These are phyloP conservation scores for Neostapfia colusana DNA, from an alignment of 176 grass and related monocot species.

Conservation along the genomic window DNA sequence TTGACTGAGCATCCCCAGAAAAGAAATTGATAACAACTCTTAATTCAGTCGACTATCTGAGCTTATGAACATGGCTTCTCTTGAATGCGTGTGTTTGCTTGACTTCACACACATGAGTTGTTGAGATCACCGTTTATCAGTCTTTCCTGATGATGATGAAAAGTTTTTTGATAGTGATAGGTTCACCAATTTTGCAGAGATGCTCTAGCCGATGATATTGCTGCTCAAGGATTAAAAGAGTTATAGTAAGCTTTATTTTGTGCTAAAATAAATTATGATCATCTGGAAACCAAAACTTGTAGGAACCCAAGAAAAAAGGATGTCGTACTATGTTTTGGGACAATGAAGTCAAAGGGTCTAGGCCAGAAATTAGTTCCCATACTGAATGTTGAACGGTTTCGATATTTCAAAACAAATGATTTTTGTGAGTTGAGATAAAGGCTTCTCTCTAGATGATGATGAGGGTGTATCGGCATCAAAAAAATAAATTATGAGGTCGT, in stretches of 20 bases:
- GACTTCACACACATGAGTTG: constrained; percentile 30
- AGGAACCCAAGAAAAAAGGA: neutral
- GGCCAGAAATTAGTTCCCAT: constrained; percentile 2
- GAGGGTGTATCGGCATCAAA: too few relatives aligned
- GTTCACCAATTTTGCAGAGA: neutral
- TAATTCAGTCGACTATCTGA: constrained; percentile 34
- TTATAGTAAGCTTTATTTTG: constrained; percentile 8
- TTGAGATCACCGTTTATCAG: neutral
- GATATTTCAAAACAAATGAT: constrained; percentile 8
- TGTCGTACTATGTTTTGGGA: constrained; percentile 9
- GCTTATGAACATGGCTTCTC: constrained; percentile 19
- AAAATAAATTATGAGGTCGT: too few relatives aligned
- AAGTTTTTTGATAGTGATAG: neutral
- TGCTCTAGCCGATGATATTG: neutral
- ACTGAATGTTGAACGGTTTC: neutral
- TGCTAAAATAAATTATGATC: constrained; percentile 6
- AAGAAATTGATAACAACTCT: constrained; percentile 24
- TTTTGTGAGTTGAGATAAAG: neutral
- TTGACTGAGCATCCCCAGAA: constrained; percentile 44
- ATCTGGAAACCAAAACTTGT: constrained; percentile 8
- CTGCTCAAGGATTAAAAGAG: constrained; percentile 12
- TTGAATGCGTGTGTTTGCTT: constrained; percentile 25
- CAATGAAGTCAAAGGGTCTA: neutral
- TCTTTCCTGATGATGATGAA: constrained; percentile 9
- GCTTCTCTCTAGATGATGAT: neutral